Base-by-base conservation (phyloP, 441 rosid genomes). In the Adansonia grandidieri region DNA sequence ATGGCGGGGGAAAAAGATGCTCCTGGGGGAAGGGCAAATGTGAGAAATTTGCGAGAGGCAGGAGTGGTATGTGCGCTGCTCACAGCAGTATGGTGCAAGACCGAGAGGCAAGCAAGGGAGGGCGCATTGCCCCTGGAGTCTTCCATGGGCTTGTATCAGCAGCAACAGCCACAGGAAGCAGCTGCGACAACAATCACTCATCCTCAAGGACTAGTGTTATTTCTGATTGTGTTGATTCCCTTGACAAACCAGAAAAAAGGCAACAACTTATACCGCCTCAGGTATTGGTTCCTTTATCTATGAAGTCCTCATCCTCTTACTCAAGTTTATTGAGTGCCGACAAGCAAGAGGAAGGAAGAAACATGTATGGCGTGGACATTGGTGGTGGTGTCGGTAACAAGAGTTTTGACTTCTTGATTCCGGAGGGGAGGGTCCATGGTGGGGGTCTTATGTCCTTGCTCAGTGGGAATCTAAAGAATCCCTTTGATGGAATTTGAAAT, bases 341-440 rank as follows among this genome's bases (percentile, higher is more conserved):
- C 89, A 87, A 87, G 82, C 79, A 19, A 75, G 88, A 73, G 69
- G 87, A 81, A 83, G 81, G 77, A 74, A 79, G 82, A 72, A 80
- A 79, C 64, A 80, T 74, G 10, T 79, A 76, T 44, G 65, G 68
- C 22, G 57, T 15, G 24, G 71, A 79, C 58, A 53, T 44, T 72
- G 85, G 79, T 77, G 81, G 77, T 70, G 78, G 58, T 71, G 76
- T 79, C 66, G 64, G 81, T 40, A 75, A 60, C 47, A 81, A 73
- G 80, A 83, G 85, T 78, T 80, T 84, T 6, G 92, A 93, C 71
- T 83, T 80, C 79, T 79, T 85, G 88, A 81, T 92, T 79, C 97
- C 98, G 2, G 98, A 95, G 87, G 98, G 96, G 75, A 93, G 98
- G 88, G 98, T 95, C 61, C 98, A 95, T 66, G 98, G 98, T 1